phyloP scores from a whole-genome alignment of 2,329 filamentous ascomycete genomes.

The Sclerotinia minor region DNA sequence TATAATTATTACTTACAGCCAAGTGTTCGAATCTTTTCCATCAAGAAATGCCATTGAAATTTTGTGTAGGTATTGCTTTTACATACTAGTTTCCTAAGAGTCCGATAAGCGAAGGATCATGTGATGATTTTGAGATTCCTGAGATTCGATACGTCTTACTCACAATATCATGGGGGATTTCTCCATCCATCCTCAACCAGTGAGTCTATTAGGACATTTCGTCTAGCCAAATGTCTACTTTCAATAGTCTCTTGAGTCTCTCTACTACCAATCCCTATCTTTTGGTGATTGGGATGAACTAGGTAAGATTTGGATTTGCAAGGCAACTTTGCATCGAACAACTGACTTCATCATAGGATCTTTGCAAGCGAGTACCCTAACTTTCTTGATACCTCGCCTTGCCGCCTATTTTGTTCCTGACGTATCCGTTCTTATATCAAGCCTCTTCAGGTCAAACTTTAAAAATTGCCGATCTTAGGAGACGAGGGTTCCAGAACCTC shows the following conservation, averaged over 20 bases:
- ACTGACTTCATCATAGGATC: not conserved
- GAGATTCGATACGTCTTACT: not conserved
- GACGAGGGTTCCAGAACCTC: not conserved
- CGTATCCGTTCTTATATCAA: not conserved
- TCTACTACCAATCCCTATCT: not conserved
- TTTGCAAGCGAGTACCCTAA: not conserved
- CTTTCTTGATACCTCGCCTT: not conserved
- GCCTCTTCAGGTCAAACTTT: too few relatives aligned
- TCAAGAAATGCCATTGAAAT: not conserved
- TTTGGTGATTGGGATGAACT: not conserved
- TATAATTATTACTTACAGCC: not conserved
- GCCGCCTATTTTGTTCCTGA: not conserved
- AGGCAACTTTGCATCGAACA: not conserved
- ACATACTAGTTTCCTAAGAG: too few relatives aligned
- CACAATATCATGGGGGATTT: not conserved
- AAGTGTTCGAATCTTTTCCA: not conserved
- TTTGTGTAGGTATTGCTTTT: not conserved
- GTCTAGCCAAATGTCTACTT: not conserved
- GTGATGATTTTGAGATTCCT: not conserved
- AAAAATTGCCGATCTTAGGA: too few relatives aligned
- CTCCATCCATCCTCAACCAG: not conserved
- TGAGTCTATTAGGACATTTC: not conserved
- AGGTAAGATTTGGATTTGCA: not conserved
- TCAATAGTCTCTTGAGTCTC: not conserved
- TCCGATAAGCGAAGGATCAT: not conserved